Evolutionary conservation across 305 asterid species (phyloP).

Genomic region (Solanum hybrid): DNA sequence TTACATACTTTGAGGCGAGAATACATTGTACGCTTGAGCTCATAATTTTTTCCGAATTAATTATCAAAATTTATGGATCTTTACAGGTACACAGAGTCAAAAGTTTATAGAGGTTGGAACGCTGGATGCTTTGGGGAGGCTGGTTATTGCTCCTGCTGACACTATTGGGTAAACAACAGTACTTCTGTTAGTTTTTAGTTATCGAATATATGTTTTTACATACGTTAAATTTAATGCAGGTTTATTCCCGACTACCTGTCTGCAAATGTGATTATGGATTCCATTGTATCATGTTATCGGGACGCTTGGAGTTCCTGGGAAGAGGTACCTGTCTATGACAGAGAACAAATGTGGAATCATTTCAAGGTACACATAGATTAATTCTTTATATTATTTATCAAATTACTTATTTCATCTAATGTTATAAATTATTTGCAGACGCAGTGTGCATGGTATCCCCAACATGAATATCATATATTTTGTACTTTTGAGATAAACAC

Average conservation of each 20-base stretch:
- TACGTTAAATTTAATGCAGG: neutral
- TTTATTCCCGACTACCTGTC: neutral
- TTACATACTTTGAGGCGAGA: neutral
- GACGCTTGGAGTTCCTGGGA: neutral
- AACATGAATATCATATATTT: neutral
- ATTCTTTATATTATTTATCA: neutral
- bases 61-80: neutral
- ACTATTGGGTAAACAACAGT: neutral
- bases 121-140: neutral
- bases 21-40: neutral
- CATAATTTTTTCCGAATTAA: neutral
- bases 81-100: neutral
- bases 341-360: neutral
- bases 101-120: neutral
- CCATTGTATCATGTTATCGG: neutral
- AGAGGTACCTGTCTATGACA: neutral
- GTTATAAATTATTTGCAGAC: neutral
- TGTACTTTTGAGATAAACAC: neutral
- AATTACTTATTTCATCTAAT: neutral
- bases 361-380: neutral
- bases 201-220: neutral
- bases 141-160: neutral
- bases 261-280: neutral
- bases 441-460: neutral
- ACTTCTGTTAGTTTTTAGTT: neutral